Evolutionary conservation across 495 filamentous ascomycete genomes (phyloP), one percentile per base, ranked within the genome.

Genomic region (Filosporella fistucella): DNA sequence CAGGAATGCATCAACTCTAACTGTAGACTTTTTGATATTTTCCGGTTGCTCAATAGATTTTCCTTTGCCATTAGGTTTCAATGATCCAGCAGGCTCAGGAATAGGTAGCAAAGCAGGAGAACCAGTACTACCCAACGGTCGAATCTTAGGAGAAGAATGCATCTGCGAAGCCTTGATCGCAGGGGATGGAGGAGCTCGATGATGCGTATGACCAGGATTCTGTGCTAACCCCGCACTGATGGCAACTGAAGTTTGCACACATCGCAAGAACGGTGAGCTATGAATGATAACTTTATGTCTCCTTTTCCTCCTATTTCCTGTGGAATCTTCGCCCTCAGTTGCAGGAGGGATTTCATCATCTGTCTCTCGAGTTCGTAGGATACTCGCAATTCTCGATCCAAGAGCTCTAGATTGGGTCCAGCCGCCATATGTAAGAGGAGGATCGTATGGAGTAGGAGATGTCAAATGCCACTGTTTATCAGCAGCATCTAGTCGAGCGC

Each of bases 361-460:
- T 17, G 68, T 64, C 34, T 65, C 61, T 21, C 74, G 68, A 39
- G 34, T 65, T 47, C 65, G 76, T 51, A 97, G 64, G 6, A 96
- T 80, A 50, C 69, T 79, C 2, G 81, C 83, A 45, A 99, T 95
- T 30, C 89, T 80, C 14, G 75, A 69, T 3, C 93, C 93, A 2
- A 96, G 70, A 8, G 78, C 80, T 49, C 84, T 83, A 41, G 85
- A 81, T 61, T 96, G 91, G 16, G 78, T 77, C 90, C 91, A 97
- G 35, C 93, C 93, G 50, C 89, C 85, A 60, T 96, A 97, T 13
- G 91, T 96, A 37, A 99, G 75, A 33, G 94, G 93, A 34, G 93
- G 87, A 51, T 99, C 91, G 70, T 97, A 97, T 4, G 93, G 94
- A 3, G 87, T 91, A 3, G 90, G 84, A 4, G 94, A 95, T n/a